phyloP scores from a whole-genome alignment of 768 basidiomycete species.

The Trametes punicea region DNA sequence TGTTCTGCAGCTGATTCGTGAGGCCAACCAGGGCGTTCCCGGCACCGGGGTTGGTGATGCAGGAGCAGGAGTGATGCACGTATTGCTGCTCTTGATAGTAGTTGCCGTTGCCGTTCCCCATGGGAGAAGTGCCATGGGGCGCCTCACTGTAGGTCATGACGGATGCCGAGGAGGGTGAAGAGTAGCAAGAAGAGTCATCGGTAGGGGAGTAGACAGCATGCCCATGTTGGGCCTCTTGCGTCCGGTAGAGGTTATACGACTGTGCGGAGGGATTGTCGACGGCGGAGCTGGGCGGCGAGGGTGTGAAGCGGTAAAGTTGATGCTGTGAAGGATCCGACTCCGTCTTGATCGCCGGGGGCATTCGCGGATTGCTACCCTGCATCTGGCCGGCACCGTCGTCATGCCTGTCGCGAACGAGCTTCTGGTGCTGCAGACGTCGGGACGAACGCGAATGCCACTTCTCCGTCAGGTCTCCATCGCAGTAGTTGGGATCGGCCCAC shows the following conservation, averaged over 20 bases:
- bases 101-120: constrained; percentile 20
- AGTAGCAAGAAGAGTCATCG: constrained; percentile 20
- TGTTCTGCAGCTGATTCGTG: constrained; percentile 59
- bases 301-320: constrained; percentile 60
- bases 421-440: constrained; percentile 47
- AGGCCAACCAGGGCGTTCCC: constrained; percentile 59
- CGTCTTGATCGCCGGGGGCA: constrained; percentile 39
- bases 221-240: constrained; percentile 13
- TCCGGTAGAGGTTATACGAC: constrained; percentile 15
- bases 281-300: constrained; percentile 41
- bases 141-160: constrained; percentile 24
- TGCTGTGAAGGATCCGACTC: constrained; percentile 49
- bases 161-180: constrained; percentile 27
- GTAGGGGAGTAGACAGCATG: constrained; percentile 20
- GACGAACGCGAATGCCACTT: constrained; percentile 85
- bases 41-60: constrained; percentile 59
- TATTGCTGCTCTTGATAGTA: constrained; percentile 28
- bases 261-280: constrained; percentile 9
- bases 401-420: constrained; percentile 23
- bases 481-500: constrained; percentile 78
- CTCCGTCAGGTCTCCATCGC: constrained; percentile 77
- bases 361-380: constrained; percentile 11
- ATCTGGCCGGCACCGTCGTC: constrained; percentile 21
- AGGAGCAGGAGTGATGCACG: constrained; percentile 50
- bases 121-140: constrained; percentile 16